Evolutionary conservation across 306 rosid genomes (phyloP).

Genomic region (Begonia masoniana): DNA sequence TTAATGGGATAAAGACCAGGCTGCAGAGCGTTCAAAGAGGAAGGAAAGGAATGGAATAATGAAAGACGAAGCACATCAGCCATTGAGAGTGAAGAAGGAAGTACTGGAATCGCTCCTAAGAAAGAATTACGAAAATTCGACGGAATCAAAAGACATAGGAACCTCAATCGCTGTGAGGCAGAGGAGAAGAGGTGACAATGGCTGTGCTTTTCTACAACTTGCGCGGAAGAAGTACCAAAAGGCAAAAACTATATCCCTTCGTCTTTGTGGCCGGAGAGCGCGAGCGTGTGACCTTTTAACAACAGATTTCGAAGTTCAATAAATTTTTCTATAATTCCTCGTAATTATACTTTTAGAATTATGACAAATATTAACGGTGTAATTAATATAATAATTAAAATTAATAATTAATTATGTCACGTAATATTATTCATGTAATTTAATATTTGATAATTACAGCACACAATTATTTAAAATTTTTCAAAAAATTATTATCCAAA

Average conservation of each 20-base stretch:
- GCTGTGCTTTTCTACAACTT: neutral
- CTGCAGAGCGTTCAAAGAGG: conserved; percentile 29
- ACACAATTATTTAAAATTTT: too few relatives aligned
- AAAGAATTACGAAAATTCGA: neutral
- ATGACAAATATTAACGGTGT: too few relatives aligned
- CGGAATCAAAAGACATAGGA: neutral
- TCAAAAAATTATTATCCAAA: too few relatives aligned
- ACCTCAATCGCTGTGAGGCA: neutral
- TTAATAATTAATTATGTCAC: too few relatives aligned
- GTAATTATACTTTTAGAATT: too few relatives aligned
- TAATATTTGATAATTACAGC: too few relatives aligned
- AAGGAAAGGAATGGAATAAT: conserved; percentile 31
- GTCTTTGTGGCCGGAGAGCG: neutral
- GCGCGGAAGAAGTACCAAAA: neutral
- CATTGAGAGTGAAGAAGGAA: conserved; percentile 27
- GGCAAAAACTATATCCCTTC: neutral
- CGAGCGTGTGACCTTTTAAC: too few relatives aligned
- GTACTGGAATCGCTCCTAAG: neutral
- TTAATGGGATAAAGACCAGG: conserved; percentile 17
- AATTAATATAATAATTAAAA: too few relatives aligned
- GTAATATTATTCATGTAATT: too few relatives aligned
- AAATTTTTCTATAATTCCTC: too few relatives aligned
- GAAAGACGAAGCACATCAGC: conserved; percentile 58
- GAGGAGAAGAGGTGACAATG: neutral
- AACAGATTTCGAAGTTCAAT: too few relatives aligned